Conservation (phyloP, 1,139 yeast species). For the Hyphopichia fennica region DNA sequence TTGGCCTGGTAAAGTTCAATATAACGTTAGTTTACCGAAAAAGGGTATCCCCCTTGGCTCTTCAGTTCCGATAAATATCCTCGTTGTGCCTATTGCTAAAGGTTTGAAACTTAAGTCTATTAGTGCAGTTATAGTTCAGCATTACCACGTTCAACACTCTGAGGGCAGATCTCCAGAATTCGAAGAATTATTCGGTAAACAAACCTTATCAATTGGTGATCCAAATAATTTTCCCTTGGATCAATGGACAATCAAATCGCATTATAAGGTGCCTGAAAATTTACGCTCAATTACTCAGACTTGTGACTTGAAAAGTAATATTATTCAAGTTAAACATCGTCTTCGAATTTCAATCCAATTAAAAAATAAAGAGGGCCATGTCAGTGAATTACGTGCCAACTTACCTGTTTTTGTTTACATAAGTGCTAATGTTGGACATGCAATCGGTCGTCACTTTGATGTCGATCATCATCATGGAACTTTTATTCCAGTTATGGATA, state of each 20-base stretch:
- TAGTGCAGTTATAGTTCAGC: constrained; percentile 53
- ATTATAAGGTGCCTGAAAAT: constrained; percentile 50
- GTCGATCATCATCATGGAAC: constrained; percentile 51
- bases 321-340: constrained; percentile 61
- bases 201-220: constrained; percentile 20
- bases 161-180: constrained; percentile 44
- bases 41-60: constrained; percentile 66
- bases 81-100: constrained; percentile 61
- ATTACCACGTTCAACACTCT: constrained; percentile 38
- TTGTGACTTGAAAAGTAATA: constrained; percentile 48
- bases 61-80: constrained; percentile 48
- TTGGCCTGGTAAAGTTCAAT: constrained; percentile 68
- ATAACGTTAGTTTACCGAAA: constrained; percentile 55
- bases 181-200: constrained; percentile 39
- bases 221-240: constrained; percentile 38
- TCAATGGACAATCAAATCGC: constrained; percentile 51
- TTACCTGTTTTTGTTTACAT: constrained; percentile 61
- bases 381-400: constrained; percentile 68
- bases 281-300: constrained; percentile 58
- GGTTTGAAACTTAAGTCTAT: constrained; percentile 51
- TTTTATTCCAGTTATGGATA: constrained; percentile 36
- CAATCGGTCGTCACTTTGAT: constrained; percentile 51
- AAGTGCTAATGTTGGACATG: constrained; percentile 51
- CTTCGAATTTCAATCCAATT: constrained; percentile 56
- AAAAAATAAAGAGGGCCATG: constrained; percentile 61